Conservation (phyloP, 805 yeast species). For the Metschnikowia chrysomelidarum region DNA sequence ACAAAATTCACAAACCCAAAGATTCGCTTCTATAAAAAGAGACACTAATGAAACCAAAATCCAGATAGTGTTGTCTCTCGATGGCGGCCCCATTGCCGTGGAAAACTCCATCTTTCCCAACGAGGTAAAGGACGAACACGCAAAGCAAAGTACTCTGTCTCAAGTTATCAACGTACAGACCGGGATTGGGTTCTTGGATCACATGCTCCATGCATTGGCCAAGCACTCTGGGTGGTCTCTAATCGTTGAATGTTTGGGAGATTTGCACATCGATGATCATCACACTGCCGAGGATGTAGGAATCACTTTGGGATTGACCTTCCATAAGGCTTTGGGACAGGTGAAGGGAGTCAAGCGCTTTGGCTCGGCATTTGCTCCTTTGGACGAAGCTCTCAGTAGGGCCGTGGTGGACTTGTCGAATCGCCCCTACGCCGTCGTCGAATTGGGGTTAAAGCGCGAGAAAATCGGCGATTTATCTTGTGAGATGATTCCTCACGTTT, state of each 20-base stretch:
- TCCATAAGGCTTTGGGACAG: conserved; percentile 85
- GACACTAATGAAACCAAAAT: conserved; percentile 92
- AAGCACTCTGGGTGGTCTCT: conserved; percentile 97
- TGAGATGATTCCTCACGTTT: conserved; percentile 97
- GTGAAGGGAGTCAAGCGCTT: conserved; percentile 90
- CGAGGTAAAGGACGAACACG: conserved; percentile 37
- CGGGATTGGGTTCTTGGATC: conserved; percentile 94
- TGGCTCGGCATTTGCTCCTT: conserved; percentile 91
- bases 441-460: conserved; percentile 87
- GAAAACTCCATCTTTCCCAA: conserved; percentile 52
- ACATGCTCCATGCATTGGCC: conserved; percentile 96
- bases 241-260: conserved; percentile 87
- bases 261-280: conserved; percentile 94
- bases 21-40: conserved; percentile 54
- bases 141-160: conserved; percentile 63
- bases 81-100: conserved; percentile 77
- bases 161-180: conserved; percentile 82
- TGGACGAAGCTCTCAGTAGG: conserved; percentile 92
- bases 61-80: conserved; percentile 77
- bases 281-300: conserved; percentile 96
- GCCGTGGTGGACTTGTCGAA: conserved; percentile 96
- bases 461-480: conserved; percentile 88
- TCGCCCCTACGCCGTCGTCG: conserved; percentile 88
- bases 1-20: too few relatives aligned
- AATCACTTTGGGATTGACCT: conserved; percentile 85